Evolutionary conservation across 1,284 basidiomycete species (phyloP).

Genomic region (Ganoderma lucidum): DNA sequence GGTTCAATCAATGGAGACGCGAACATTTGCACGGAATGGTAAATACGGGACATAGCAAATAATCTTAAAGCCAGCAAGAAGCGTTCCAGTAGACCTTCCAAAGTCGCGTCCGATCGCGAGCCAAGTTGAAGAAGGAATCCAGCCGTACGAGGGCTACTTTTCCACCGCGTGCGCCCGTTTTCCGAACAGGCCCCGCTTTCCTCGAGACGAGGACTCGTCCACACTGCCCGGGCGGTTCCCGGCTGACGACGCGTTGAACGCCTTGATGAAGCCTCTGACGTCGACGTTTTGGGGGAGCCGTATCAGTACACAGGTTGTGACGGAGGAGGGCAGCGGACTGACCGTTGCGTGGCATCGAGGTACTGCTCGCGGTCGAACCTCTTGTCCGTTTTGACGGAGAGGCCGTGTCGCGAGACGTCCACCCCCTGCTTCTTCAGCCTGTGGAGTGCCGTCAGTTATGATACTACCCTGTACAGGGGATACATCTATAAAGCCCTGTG

Average conservation of each 20-base stretch:
- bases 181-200: conserved; percentile 7
- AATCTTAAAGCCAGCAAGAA: conserved; percentile 1
- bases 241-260: conserved; percentile 30
- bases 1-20: not conserved
- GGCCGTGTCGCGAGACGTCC: conserved; percentile 60
- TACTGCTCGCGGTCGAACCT: conserved; percentile 68
- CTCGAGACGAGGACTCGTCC: conserved; percentile 6
- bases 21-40: not conserved
- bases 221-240: conserved; percentile 18
- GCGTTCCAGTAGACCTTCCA: not conserved
- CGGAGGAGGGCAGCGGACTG: conserved; percentile 13
- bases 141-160: conserved; percentile 9
- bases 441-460: not conserved
- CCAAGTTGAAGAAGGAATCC: too few relatives aligned
- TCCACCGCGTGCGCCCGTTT: conserved; percentile 13
- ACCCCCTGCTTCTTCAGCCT: conserved; percentile 67
- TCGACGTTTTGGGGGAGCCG: not conserved
- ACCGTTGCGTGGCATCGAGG: conserved; percentile 78
- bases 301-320: not conserved
- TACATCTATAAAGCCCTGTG: not conserved
- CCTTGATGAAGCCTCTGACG: conserved; percentile 33
- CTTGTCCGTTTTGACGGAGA: conserved; percentile 68
- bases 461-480: not conserved
- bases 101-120: not conserved
- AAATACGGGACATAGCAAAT: not conserved